A percentile compares a stretch with the other conserved stretches of the same genome.
Evolutionary conservation across 2,329 filamentous ascomycete species (phyloP).

Genomic region (Aspergillus novofumigatus): DNA sequence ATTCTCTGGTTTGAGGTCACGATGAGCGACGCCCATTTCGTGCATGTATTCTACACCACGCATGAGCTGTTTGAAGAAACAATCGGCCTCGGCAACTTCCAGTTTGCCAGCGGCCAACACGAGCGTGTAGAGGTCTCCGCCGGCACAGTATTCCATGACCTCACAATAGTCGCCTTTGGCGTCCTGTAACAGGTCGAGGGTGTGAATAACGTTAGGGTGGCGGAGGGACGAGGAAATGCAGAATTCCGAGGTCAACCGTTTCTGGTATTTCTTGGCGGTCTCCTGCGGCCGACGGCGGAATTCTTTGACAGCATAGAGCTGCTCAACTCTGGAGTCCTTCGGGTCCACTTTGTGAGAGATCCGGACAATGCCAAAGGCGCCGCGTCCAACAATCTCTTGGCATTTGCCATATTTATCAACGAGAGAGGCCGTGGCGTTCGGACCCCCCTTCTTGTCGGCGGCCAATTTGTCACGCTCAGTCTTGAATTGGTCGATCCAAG

Average conservation of each 20-base stretch:
- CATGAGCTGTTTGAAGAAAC: conserved; percentile 99
- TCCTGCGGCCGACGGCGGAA: conserved; percentile 93
- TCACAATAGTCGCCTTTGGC: conserved; percentile 97
- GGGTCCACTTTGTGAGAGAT: conserved; percentile 95
- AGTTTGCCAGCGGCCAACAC: conserved; percentile 88
- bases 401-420: conserved; percentile 98
- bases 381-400: conserved; percentile 91
- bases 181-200: conserved; percentile 89
- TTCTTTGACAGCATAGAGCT: conserved; percentile 96
- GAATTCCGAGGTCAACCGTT: conserved; percentile 93
- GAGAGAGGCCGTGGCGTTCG: conserved; percentile 70
- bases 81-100: conserved; percentile 85
- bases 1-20: conserved; percentile 95
- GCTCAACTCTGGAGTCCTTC: conserved; percentile 70
- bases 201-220: conserved; percentile 97
- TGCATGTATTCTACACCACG: conserved; percentile 98
- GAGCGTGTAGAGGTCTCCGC: conserved; percentile 90
- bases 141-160: conserved; percentile 98
- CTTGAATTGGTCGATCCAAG: conserved; percentile 91
- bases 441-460: conserved; percentile 70
- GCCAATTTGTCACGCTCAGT: conserved; percentile 75
- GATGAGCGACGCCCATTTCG: conserved; percentile 97
- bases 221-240: conserved; percentile 96
- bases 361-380: conserved; percentile 93
- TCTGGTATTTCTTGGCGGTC: conserved; percentile 96